Conservation (phyloP, 495 filamentous ascomycete species). For the Cenococcum geophilum region DNA sequence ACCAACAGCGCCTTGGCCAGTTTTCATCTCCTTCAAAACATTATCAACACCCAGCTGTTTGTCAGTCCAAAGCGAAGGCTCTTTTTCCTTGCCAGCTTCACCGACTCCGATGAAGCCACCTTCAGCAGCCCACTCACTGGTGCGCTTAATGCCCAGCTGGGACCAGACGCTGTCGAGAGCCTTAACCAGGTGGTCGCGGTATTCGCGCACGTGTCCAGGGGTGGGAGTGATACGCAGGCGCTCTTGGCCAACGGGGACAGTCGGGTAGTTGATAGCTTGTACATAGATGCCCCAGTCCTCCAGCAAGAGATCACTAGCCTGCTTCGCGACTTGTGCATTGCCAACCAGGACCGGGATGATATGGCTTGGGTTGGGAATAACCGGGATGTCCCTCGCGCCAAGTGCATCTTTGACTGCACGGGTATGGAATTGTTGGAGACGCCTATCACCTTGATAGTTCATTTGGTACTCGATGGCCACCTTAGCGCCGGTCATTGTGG, state of each 20-base stretch:
- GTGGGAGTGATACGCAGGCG: constrained; percentile 92
- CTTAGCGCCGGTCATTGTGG: constrained; percentile 91
- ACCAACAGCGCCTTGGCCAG: constrained; percentile 36
- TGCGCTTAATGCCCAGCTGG: constrained; percentile 81
- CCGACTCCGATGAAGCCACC: constrained; percentile 94
- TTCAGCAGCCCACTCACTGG: constrained; percentile 80
- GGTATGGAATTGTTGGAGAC: constrained; percentile 92
- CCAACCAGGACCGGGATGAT: constrained; percentile 93
- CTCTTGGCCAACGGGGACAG: constrained; percentile 92
- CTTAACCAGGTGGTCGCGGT: constrained; percentile 75
- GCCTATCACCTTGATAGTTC: constrained; percentile 69
- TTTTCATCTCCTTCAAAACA: constrained; percentile 47
- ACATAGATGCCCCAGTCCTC: constrained; percentile 90
- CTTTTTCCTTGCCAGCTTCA: constrained; percentile 52
- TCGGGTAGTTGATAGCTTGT: constrained; percentile 98
- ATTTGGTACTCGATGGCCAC: constrained; percentile 91
- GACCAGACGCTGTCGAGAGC: constrained; percentile 84
- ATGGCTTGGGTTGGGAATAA: constrained; percentile 95
- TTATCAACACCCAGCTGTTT: constrained; percentile 69
- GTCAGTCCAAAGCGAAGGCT: constrained; percentile 76
- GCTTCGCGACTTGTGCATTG: constrained; percentile 86
- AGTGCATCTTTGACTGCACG: constrained; percentile 81
- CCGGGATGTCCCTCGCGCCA: constrained; percentile 76
- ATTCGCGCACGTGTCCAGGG: constrained; percentile 77
- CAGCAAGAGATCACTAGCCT: constrained; percentile 81